phyloP scores from a whole-genome alignment of 2,329 filamentous ascomycete genomes.

The Alternaria consortialis region DNA sequence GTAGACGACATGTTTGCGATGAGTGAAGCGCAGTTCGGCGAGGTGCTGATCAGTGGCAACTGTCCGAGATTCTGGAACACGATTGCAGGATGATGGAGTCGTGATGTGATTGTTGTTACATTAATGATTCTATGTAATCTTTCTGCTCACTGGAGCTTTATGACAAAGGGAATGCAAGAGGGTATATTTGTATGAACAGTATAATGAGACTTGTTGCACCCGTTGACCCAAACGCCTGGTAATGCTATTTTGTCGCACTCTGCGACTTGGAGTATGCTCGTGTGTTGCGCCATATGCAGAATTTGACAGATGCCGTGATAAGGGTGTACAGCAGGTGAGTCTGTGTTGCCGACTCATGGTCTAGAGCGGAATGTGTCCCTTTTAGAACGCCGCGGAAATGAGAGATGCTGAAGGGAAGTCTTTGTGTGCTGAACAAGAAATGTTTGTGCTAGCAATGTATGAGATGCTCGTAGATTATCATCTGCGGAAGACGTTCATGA shows the following conservation, averaged over 20 bases:
- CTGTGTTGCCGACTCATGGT: conserved; percentile 3
- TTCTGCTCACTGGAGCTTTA: neutral
- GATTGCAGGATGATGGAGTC: neutral
- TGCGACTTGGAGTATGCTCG: conserved; percentile 9
- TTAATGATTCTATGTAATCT: conserved; percentile 13
- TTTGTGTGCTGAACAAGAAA: neutral
- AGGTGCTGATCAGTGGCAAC: neutral
- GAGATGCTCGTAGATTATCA: conserved; percentile 10
- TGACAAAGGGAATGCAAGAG: conserved; percentile 12
- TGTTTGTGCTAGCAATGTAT: conserved; percentile 1
- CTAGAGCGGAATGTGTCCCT: conserved; percentile 3
- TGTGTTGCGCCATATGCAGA: conserved; percentile 16
- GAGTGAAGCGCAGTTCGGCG: conserved; percentile 1
- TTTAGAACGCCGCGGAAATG: conserved; percentile 2
- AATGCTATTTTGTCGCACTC: conserved; percentile 12
- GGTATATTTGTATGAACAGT: conserved; percentile 17
- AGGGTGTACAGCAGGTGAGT: conserved; percentile 11
- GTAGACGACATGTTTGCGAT: neutral
- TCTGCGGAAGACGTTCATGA: conserved; percentile 56
- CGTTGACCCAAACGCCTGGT: conserved; percentile 5
- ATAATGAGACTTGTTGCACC: neutral
- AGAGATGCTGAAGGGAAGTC: neutral
- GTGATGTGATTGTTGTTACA: neutral
- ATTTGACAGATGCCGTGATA: conserved; percentile 9
- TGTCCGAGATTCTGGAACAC: neutral